These are phyloP conservation scores for Scedosporium aurantiacum DNA, from an alignment of 2,329 filamentous ascomycete genomes.

Conservation along the genomic window DNA sequence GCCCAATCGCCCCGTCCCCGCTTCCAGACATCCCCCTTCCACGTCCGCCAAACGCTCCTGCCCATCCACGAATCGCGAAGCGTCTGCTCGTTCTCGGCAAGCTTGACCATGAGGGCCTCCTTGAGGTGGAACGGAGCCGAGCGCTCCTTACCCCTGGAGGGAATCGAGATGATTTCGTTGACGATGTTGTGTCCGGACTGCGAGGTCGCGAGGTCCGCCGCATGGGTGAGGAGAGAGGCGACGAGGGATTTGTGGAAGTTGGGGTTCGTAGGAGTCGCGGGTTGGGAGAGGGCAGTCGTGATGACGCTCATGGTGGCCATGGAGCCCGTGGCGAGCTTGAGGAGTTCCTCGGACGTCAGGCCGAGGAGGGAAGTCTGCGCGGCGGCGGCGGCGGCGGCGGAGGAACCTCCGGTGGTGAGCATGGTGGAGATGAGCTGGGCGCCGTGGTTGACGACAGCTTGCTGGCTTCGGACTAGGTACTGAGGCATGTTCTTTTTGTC, in stretches of 20 bases:
- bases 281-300: slow-evolving; percentile 34
- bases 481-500: slow-evolving; percentile 11
- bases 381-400: slow-evolving; percentile 59
- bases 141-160: slow-evolving; percentile 35
- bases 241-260: slow-evolving; percentile 46
- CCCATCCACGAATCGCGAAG: slow-evolving; percentile 44
- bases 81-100: slow-evolving; percentile 35
- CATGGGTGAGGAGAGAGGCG: slow-evolving; percentile 32
- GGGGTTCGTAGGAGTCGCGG: slow-evolving; percentile 31
- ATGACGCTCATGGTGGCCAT: slow-evolving; percentile 38
- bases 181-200: slow-evolving; percentile 41
- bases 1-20: slow-evolving; percentile 43
- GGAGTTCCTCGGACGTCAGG: slow-evolving; percentile 41
- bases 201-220: slow-evolving; percentile 34
- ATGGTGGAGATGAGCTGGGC: slow-evolving; percentile 73
- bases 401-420: slow-evolving; percentile 58
- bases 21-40: slow-evolving; percentile 48
- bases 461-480: neutral
- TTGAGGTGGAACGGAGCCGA: slow-evolving; percentile 45
- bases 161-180: slow-evolving; percentile 35
- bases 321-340: slow-evolving; percentile 52
- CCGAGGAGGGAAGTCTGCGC: slow-evolving; percentile 62
- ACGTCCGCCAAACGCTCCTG: slow-evolving; percentile 44
- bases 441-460: slow-evolving; percentile 45
- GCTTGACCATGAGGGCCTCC: slow-evolving; percentile 38